phyloP scores from a whole-genome alignment of 2,329 filamentous ascomycete species.

The Botrytis fragariae region DNA sequence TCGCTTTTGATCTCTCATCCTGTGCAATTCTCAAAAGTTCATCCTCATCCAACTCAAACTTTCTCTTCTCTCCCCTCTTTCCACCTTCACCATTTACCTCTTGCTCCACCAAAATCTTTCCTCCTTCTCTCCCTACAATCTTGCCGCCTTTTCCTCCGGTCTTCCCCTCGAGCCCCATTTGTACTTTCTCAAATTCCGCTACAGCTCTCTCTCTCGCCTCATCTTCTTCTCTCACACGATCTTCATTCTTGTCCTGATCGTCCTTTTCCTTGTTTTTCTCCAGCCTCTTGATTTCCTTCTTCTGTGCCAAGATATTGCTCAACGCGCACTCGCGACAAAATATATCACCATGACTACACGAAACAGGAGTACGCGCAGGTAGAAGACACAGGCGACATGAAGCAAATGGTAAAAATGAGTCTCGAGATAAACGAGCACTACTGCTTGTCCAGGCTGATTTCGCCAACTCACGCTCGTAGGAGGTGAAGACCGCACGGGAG shows the following conservation, averaged over 20 bases:
- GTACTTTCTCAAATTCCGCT: slow-evolving; percentile 79
- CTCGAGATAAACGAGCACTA: slow-evolving; percentile 79
- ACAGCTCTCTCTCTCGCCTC: slow-evolving; percentile 70
- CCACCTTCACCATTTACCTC: slow-evolving; percentile 32
- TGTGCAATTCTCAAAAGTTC: slow-evolving; percentile 68
- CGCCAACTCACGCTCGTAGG: slow-evolving; percentile 81
- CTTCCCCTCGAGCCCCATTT: slow-evolving; percentile 60
- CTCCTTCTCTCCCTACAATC: slow-evolving; percentile 43
- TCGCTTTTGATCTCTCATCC: slow-evolving; percentile 68
- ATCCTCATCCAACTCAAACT: slow-evolving; percentile 76
- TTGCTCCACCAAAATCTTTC: slow-evolving; percentile 45
- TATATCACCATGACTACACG: slow-evolving; percentile 80
- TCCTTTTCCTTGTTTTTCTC: slow-evolving; percentile 64
- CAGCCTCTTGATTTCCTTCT: slow-evolving; percentile 82
- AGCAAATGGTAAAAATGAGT: slow-evolving; percentile 89
- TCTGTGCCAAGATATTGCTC: slow-evolving; percentile 84
- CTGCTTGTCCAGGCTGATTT: slow-evolving; percentile 79
- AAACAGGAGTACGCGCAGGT: slow-evolving; percentile 75
- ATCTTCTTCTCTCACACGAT: slow-evolving; percentile 58
- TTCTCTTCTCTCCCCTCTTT: slow-evolving; percentile 59
- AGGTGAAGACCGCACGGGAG: slow-evolving; percentile 88
- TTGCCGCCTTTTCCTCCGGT: slow-evolving; percentile 37
- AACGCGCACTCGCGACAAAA: slow-evolving; percentile 96
- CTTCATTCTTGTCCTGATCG: slow-evolving; percentile 60
- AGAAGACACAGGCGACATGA: slow-evolving; percentile 86